A percentile compares a stretch with the other conserved stretches of the same genome.
Conservation (phyloP, 2,329 filamentous ascomycete genomes). For the Daldinia eschscholtzii region DNA sequence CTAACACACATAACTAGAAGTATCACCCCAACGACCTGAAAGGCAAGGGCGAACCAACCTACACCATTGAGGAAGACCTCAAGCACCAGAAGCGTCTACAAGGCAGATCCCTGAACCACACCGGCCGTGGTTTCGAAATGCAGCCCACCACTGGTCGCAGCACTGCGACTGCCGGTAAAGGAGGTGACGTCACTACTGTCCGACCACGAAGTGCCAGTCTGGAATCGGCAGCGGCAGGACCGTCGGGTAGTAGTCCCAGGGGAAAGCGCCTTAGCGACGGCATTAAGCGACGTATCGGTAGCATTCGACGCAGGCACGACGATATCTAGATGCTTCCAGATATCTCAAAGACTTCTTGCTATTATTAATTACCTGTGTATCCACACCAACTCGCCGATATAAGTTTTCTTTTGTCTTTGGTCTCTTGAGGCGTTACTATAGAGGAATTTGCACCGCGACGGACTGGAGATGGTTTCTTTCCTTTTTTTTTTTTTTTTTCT, state of each 20-base stretch:
- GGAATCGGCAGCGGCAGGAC: slow-evolving; percentile 41
- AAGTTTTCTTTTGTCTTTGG: background rate
- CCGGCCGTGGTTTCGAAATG: slow-evolving; percentile 64
- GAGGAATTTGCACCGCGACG: background rate
- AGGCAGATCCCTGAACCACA: slow-evolving; percentile 45
- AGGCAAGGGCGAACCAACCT: slow-evolving; percentile 84
- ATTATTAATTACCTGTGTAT: no score
- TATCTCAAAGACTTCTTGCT: no score
- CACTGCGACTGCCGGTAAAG: slow-evolving; percentile 39
- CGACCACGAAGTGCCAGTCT: slow-evolving; percentile 62
- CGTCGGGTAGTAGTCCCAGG: slow-evolving; percentile 20
- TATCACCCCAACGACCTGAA: slow-evolving; percentile 84
- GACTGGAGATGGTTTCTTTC: background rate
- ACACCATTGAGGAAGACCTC: slow-evolving; percentile 74
- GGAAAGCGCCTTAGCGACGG: slow-evolving; percentile 62
- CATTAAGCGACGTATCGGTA: slow-evolving; percentile 67
- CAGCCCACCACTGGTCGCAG: slow-evolving; percentile 49
- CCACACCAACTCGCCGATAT: no score
- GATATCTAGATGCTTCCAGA: slow-evolving; percentile 3
- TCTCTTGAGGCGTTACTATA: background rate
- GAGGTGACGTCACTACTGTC: slow-evolving; percentile 45
- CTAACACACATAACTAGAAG: slow-evolving; percentile 56
- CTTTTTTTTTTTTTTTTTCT: no score
- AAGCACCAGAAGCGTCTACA: slow-evolving; percentile 62
- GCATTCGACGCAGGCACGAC: slow-evolving; percentile 62